Base-by-base conservation (phyloP, 495 filamentous ascomycete species). In the Xylaria nigripes region DNA sequence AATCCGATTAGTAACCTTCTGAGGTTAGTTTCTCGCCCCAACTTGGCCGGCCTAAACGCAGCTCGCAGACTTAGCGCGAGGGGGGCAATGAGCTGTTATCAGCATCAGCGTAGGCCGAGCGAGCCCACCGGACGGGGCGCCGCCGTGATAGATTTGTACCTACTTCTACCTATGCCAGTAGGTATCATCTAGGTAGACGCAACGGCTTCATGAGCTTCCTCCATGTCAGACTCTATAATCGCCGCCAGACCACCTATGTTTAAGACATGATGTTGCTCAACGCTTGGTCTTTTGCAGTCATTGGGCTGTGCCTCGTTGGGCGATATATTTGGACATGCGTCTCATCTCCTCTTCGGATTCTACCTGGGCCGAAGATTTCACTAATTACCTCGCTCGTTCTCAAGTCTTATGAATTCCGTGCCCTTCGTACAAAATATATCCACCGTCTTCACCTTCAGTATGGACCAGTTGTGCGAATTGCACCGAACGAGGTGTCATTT, bases 401-500 rank as follows among this genome's bases (percentile, higher is more conserved):
- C 50, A 83, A 81, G 44, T 81, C 72, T 51, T 73, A 83, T 54
- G 81, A 83, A 55, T 77, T 85, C 43, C 71, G 61, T 6, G 73
- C 72, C 3, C 67, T 68, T n/a, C 69, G 82, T 22, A 81, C 81
- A 0, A 59, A 65, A 25, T 80, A 75, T 41, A 70, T 86, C 41
- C 81, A 84, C 50, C 13, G 43, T 3, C 62, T 85, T 22, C 84
- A 86, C 55, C 57, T 73, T 27, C 54, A 59, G 12, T 84, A 84
- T 56, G 81, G 81, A 0, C 73, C 79, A 2, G 72, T 76, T 0
- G 79, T 84, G 9, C 75, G 81, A 3, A 68, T 84, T 13, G 73
- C 73, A 3, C 81, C 82, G 0, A 78, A 79, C 55, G 82, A 86
- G 63, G 75, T 84, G 8, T 79, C 78, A 0, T 85, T 87, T 51